Percentiles rank a stretch among this genome's conserved stretches.
These are phyloP conservation scores for Malus hybrid DNA, from an alignment of 331 rosid genomes.

Conservation along the genomic window DNA sequence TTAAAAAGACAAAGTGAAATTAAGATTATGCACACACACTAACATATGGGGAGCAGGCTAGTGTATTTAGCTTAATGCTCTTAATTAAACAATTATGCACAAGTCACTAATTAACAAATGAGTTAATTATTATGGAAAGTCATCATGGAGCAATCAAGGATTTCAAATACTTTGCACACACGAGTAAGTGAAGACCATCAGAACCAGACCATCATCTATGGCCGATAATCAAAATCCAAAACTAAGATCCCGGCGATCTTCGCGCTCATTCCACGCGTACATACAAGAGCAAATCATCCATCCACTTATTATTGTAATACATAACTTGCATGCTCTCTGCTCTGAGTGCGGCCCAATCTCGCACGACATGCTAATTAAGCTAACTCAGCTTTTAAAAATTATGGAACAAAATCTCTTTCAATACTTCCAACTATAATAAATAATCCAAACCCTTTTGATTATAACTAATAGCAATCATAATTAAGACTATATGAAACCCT, in stretches of 20 bases:
- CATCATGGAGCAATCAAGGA: neutral
- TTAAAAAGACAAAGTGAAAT: too few species aligned
- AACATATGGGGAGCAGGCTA: too few species aligned
- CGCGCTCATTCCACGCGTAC: slow-evolving; percentile 2
- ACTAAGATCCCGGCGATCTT: slow-evolving; percentile 1
- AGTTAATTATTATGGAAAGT: neutral
- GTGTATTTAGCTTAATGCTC: too few species aligned
- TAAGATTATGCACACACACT: too few species aligned
- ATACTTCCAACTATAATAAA: neutral
- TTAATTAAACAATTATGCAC: too few species aligned
- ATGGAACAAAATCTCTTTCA: neutral
- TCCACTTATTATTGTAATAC: neutral
- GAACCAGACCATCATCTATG: neutral
- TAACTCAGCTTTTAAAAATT: neutral
- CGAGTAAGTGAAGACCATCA: neutral
- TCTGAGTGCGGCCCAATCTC: slow-evolving; percentile 4
- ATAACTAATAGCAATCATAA: neutral
- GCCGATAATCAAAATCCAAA: neutral
- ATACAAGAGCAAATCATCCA: neutral
- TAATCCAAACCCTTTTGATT: too few species aligned
- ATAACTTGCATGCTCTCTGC: slow-evolving; percentile 1
- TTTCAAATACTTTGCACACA: neutral
- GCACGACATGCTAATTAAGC: slow-evolving; percentile 1
- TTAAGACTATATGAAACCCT: neutral
- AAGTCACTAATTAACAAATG: neutral